Base-by-base conservation (phyloP, 1,284 basidiomycete species). In the Thecaphora thlaspeos region DNA sequence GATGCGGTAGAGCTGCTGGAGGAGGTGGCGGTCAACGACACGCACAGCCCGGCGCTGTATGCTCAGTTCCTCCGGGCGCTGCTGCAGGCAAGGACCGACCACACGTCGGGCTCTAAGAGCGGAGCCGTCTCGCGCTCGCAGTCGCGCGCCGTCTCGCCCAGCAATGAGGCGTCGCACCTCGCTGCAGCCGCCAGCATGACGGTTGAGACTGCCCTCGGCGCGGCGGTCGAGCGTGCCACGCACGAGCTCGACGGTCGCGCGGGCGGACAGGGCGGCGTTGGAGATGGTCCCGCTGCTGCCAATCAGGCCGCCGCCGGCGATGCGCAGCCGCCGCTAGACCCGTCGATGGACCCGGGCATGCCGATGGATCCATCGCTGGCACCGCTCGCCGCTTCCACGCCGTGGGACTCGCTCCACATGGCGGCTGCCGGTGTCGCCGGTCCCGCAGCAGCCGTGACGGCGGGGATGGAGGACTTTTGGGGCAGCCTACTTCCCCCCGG, bases 1-100 rank as follows among this genome's bases (percentile, higher is more conserved):
- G 88, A 90, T 61, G 86, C 92, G 23, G 90, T 89, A 1, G 85
- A 89, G 24, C 55, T 75, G 48, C 61, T 77, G 11, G 64, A 74
- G 22, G 62, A 68, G 26, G 65, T 68, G 2, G 67, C 75, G 10
- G 73, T 76, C 21, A 70, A 73, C 48, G 58, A 65, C 43, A 71
- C 68, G 43, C 75, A 77, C 38, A 76, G 71, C 5, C 69, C 75
- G 9, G 61, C 61, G 2, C 54, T 76, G 36, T 75, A 77, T 37
- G 67, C 69, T 0, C 51, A 64, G 4, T 77, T 77, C 59, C 51
- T 77, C 15, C 53, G 68, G 36, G 56, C 64, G 17, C 58, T 76
- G 18, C 44, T 77, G 36, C 71, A 76, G 42, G 55, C 71, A 15
- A 45, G 71, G 18, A 65, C 51, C 40, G 74, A 70, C 14, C 60